phyloP scores from a whole-genome alignment of 306 rosid species.

The Canavalia ensiformis region DNA sequence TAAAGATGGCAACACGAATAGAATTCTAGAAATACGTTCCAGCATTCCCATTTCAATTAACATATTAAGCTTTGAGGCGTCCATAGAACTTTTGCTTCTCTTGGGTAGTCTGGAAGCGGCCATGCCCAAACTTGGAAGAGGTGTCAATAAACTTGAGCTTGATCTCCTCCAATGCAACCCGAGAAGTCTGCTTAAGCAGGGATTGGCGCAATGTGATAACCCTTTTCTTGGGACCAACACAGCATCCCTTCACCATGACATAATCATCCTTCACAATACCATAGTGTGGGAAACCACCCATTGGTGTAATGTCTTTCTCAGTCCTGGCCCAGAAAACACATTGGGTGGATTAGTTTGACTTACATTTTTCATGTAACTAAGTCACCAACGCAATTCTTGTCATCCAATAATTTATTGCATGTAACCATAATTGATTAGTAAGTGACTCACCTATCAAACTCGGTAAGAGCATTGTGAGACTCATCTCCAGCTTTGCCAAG shows the following conservation, averaged over 20 bases:
- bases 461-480: conserved; percentile 72
- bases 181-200: conserved; percentile 83
- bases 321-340: conserved; percentile 61
- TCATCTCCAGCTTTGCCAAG: conserved; percentile 78
- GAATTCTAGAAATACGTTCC: neutral
- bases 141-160: conserved; percentile 87
- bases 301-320: conserved; percentile 89
- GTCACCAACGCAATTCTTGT: neutral
- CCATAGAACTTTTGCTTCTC: conserved; percentile 89
- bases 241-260: conserved; percentile 78
- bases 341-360: neutral
- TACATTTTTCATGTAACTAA: neutral
- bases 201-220: conserved; percentile 86
- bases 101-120: conserved; percentile 90
- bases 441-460: conserved; percentile 70
- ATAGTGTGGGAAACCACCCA: conserved; percentile 94
- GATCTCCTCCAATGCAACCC: conserved; percentile 83
- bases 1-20: neutral
- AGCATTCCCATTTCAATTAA: neutral
- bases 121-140: conserved; percentile 87
- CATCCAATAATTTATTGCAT: neutral
- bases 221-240: conserved; percentile 91
- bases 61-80: conserved; percentile 72
- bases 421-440: neutral
- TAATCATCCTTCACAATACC: conserved; percentile 86